These are phyloP conservation scores for baker's yeast (Saccharomyces cerevisiae) DNA, from an alignment of 805 yeast genomes.

Conservation along the genomic window DNA sequence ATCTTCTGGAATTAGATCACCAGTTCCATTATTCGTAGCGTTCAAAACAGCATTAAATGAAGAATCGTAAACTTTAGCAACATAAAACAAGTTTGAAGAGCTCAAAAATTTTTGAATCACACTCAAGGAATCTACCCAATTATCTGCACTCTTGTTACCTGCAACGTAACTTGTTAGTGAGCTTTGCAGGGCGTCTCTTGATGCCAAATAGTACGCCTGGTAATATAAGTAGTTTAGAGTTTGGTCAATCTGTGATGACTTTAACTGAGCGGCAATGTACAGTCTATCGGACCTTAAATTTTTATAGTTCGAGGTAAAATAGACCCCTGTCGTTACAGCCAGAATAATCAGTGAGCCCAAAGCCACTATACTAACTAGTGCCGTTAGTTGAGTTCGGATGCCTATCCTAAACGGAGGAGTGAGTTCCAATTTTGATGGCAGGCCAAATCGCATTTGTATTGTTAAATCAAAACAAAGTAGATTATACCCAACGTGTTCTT, in stretches of 20 bases:
- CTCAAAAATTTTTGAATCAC: slow-evolving; percentile 54
- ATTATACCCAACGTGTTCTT: not conserved
- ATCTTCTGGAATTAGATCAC: slow-evolving; percentile 26
- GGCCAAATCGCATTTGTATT: not conserved
- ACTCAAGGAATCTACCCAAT: slow-evolving; percentile 40
- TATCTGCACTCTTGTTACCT: slow-evolving; percentile 53
- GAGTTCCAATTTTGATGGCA: slow-evolving; percentile 4
- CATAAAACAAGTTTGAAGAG: slow-evolving; percentile 54
- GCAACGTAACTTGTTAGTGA: slow-evolving; percentile 60
- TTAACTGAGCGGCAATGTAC: slow-evolving; percentile 70
- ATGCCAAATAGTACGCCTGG: slow-evolving; percentile 58
- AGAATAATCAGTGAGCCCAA: slow-evolving; percentile 60
- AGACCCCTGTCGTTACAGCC: slow-evolving; percentile 69
- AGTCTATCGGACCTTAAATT: slow-evolving; percentile 61
- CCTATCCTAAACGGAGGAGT: slow-evolving; percentile 46
- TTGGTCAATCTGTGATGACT: slow-evolving; percentile 72
- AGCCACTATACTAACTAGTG: slow-evolving; percentile 61
- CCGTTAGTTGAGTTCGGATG: slow-evolving; percentile 66
- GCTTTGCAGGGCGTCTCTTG: slow-evolving; percentile 49
- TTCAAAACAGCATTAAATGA: slow-evolving; percentile 40
- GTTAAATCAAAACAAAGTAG: slow-evolving; percentile 2
- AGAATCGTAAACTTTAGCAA: slow-evolving; percentile 61
- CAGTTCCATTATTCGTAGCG: slow-evolving; percentile 36
- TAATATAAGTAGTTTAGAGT: slow-evolving; percentile 53
- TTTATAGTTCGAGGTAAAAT: slow-evolving; percentile 57